Evolutionary conservation across 805 yeast species (phyloP), one percentile per base, ranked within the genome.

Genomic region (Candida jianshihensis): DNA sequence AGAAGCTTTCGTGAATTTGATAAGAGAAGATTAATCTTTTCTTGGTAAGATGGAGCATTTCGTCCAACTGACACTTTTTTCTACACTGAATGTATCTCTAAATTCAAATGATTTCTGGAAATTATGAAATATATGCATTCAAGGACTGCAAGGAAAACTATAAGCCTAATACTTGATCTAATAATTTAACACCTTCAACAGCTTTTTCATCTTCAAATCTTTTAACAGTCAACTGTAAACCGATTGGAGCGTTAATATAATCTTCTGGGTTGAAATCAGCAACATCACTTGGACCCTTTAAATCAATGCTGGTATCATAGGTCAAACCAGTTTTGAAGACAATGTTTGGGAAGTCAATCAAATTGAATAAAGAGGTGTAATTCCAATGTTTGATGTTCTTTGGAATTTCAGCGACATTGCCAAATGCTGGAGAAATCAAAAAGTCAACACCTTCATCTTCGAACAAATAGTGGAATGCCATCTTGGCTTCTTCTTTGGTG

Each of bases 381-480:
- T 86, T 80, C 89, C 92, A 84, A 58, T 80, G 81, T 52, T 68
- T 74, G 6, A 82, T 70, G 43, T 72, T 68, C 35, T 72, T 75
- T 30, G 81, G 74, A 31, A 69, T 67, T 17, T 87, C 86, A 5
- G 90, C 86, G 36, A 80, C 82, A 46, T 81, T 80, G 39, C 73
- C 72, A 53, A 75, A 74, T 7, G 78, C 68, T 37, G 90, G 89
- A 38, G 79, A 68, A 32, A 83, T 58, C 41, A 83, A 69, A 54
- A 81, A 73, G 51, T 83, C 90, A 30, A 81, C 63, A 33, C 70
- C 68, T 49, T 75, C 66, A 28, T 74, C 62, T 40, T 71, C 66
- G 51, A 80, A 66, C 53, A 61, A 67, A 38, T 70, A 66, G 35
- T 68, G 66, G 56, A 80, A 78, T 46, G 71, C 70, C 35, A 70